phyloP scores from a whole-genome alignment of 2,329 filamentous ascomycete genomes.

The Diaporthe velutina region DNA sequence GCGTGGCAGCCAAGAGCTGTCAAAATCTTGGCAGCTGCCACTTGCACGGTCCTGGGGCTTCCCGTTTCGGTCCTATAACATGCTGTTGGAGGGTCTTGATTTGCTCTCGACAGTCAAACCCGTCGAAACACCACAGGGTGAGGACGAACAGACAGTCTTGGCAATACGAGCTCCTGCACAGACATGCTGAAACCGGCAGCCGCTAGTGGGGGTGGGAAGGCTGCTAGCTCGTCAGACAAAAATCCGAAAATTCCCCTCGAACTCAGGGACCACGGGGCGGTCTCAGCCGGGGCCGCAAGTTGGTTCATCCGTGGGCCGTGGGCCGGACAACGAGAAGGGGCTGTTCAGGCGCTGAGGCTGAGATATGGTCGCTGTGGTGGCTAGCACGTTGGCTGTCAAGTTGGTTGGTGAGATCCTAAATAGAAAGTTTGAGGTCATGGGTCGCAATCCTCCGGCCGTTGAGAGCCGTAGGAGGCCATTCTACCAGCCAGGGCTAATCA shows the following conservation, averaged over 20 bases:
- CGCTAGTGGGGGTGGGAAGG: conserved; percentile 7
- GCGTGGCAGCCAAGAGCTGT: conserved; percentile 33
- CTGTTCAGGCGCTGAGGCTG: conserved; percentile 21
- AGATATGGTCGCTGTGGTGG: conserved; percentile 4
- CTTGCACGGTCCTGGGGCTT: neutral
- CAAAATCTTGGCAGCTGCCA: conserved; percentile 29
- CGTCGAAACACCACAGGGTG: conserved; percentile 20
- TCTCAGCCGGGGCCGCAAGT: conserved; percentile 24
- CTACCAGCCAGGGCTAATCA: neutral
- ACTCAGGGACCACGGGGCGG: conserved; percentile 16
- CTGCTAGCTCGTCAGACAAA: conserved; percentile 26
- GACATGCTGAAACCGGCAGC: conserved; percentile 26
- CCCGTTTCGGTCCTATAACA: neutral
- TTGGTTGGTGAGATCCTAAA: conserved; percentile 20
- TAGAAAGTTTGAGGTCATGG: conserved; percentile 7
- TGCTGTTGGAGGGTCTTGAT: conserved; percentile 8
- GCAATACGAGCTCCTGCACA: conserved; percentile 32
- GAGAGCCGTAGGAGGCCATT: neutral
- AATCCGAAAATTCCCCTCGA: neutral
- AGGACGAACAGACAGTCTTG: conserved; percentile 26
- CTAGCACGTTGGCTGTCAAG: neutral
- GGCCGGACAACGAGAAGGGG: neutral
- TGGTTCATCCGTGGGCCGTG: conserved; percentile 27
- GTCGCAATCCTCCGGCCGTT: neutral
- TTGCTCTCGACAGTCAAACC: conserved; percentile 8